Base-by-base conservation (phyloP, 352 stramenopile genomes). In the Phytophthora foliorum region DNA sequence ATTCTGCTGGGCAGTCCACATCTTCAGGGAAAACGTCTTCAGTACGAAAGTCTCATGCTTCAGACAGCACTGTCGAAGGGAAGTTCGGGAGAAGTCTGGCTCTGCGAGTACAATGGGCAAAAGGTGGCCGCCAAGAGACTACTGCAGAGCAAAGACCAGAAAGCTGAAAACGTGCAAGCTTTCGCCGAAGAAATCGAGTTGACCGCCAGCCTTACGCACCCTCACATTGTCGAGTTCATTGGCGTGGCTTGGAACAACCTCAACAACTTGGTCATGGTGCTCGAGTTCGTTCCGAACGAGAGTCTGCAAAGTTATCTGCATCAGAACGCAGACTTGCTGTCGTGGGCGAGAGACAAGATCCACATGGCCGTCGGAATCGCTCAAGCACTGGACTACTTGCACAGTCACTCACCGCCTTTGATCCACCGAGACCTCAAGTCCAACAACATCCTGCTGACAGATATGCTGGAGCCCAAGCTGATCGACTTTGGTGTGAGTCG, bases 401-500 rank as follows among this genome's bases (percentile, higher is more conserved):
- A 85, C 44, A 16, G 17, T 4, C 51, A 57, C 17, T 51, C 53
- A 1, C 59, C 77, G 13, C 46, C 72, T 5, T 29, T 86, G 14
- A 84, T 84, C 48, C 76, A 84, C 31, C 66, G 63, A 3, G 60
- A 74, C 6, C 32, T 75, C 29, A 75, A 75, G 55, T 75, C 67
- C 0, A 75, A 58, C 64, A 97, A 97, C 62, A 80, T 96, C 17
- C 67, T 96, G 48, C 72, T 97, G 31, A 90, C 92, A 29, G 72
- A 72, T 11, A 61, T 72, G 19, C 81, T 92, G 0, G 74, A 92
- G 45, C 78, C 92, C 16, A 86, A 89, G 24, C 57, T 97, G 34
- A 93, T 86, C 25, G 89, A 97, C 68, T 97, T 98, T 74, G 91
- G 90, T 38, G 69, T 94, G 69, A 85, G 69, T 19, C 85, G 61